Evolutionary conservation across 2,329 filamentous ascomycete genomes (phyloP).

Genomic region (Rugonectria rugulosa): DNA sequence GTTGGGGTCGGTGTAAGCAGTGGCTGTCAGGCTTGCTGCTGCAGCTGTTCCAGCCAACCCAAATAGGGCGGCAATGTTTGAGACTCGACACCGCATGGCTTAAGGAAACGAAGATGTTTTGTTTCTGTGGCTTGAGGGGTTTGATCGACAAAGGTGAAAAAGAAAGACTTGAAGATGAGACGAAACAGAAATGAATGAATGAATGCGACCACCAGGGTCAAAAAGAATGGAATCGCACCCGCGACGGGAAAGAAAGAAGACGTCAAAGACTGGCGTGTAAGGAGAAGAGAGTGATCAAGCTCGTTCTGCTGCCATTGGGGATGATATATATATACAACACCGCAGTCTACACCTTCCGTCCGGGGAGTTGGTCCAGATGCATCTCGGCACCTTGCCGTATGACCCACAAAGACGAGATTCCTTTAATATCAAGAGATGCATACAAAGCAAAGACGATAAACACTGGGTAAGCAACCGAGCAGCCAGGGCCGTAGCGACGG

Average conservation of each 20-base stretch:
- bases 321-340: not conserved
- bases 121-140: no score
- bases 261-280: no score
- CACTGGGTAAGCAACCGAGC: conserved; percentile 6
- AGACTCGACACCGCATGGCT: conserved; percentile 30
- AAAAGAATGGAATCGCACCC: no score
- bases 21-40: conserved; percentile 29
- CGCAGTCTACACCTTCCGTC: not conserved
- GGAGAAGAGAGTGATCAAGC: not conserved
- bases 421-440: conserved; percentile 29
- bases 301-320: not conserved
- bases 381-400: conserved; percentile 1
- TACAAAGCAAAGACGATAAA: no score
- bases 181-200: no score
- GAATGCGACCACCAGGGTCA: no score
- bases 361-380: not conserved
- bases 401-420: conserved; percentile 10
- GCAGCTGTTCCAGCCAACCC: conserved; percentile 30
- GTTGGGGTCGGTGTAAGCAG: conserved; percentile 49
- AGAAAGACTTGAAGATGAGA: no score
- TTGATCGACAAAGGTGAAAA: no score
- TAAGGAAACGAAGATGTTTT: no score
- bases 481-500: conserved; percentile 5
- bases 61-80: conserved; percentile 26
- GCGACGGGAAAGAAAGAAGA: no score